These are phyloP conservation scores for Melastoma candidum DNA, from an alignment of 441 rosid species.

Conservation along the genomic window DNA sequence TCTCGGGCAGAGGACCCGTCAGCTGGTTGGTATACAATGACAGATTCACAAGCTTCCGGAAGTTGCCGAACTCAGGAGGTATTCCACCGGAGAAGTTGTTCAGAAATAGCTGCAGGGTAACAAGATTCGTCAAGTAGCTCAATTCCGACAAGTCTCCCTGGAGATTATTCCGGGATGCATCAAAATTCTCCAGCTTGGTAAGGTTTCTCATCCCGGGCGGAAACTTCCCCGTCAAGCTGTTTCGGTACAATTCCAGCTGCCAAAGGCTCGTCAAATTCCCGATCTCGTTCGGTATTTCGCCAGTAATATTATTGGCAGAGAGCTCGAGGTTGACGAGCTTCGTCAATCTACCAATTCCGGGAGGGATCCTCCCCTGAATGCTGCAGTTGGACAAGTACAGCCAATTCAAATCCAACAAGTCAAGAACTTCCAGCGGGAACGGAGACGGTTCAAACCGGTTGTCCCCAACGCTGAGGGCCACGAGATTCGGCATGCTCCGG, in stretches of 20 bases:
- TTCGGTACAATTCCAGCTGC: constrained; percentile 10
- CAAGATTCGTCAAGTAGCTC: constrained; percentile 7
- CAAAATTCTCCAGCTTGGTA: neutral
- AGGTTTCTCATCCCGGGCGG: constrained; percentile 13
- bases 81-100: constrained; percentile 9
- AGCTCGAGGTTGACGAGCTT: constrained; percentile 11
- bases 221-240: constrained; percentile 10
- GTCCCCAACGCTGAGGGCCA: constrained; percentile 12
- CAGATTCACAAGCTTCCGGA: constrained; percentile 13
- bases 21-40: constrained; percentile 11
- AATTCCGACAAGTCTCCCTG: constrained; percentile 11
- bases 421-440: constrained; percentile 9
- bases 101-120: constrained; percentile 9
- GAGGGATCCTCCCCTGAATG: constrained; percentile 9
- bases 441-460: constrained; percentile 6
- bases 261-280: constrained; percentile 13
- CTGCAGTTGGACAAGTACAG: constrained; percentile 16
- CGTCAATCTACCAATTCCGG: constrained; percentile 5
- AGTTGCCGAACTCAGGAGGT: constrained; percentile 8
- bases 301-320: neutral
- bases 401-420: constrained; percentile 8
- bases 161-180: constrained; percentile 5
- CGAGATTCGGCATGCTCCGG: constrained; percentile 4
- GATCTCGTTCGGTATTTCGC: constrained; percentile 10
- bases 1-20: constrained; percentile 11